phyloP scores from a whole-genome alignment of 139 green algal species.

The Closterium sp. region DNA sequence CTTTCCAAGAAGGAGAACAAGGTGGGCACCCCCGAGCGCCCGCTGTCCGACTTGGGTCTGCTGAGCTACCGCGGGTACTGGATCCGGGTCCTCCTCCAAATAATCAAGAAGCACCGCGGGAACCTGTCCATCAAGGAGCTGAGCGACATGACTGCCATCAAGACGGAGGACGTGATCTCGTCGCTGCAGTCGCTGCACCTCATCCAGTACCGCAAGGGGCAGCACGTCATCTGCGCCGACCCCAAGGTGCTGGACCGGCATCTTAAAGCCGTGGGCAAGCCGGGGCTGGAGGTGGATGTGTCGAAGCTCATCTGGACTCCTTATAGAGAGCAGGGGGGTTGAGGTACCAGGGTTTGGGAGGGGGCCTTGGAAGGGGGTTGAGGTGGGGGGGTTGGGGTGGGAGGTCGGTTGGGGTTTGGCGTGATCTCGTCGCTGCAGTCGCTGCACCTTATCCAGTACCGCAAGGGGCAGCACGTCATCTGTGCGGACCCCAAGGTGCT shows the following conservation, averaged over 20 bases:
- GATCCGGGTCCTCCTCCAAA: constrained; percentile 86
- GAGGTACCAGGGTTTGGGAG: neutral
- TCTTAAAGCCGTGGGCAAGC: constrained; percentile 71
- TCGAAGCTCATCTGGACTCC: constrained; percentile 80
- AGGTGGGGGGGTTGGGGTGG: neutral
- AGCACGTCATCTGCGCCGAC: constrained; percentile 56
- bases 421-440: constrained; percentile 87
- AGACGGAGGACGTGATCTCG: constrained; percentile 93
- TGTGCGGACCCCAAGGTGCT: constrained; percentile 58
- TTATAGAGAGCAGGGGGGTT: constrained; percentile 55
- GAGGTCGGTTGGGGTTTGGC: constrained; percentile 67
- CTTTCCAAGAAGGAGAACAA: constrained; percentile 96
- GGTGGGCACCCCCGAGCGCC: constrained; percentile 94
- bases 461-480: constrained; percentile 67
- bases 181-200: constrained; percentile 84
- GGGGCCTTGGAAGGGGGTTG: neutral
- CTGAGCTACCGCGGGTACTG: constrained; percentile 95
- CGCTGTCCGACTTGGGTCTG: constrained; percentile 91
- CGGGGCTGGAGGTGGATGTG: constrained; percentile 71
- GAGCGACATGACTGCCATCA: constrained; percentile 88
- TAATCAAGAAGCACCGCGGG: constrained; percentile 72
- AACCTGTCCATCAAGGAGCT: constrained; percentile 90
- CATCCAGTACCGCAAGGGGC: constrained; percentile 86
- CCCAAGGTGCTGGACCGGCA: constrained; percentile 62
- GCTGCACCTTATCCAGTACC: constrained; percentile 88